phyloP scores from a whole-genome alignment of 495 filamentous ascomycete species.

The Xylaria castorea region DNA sequence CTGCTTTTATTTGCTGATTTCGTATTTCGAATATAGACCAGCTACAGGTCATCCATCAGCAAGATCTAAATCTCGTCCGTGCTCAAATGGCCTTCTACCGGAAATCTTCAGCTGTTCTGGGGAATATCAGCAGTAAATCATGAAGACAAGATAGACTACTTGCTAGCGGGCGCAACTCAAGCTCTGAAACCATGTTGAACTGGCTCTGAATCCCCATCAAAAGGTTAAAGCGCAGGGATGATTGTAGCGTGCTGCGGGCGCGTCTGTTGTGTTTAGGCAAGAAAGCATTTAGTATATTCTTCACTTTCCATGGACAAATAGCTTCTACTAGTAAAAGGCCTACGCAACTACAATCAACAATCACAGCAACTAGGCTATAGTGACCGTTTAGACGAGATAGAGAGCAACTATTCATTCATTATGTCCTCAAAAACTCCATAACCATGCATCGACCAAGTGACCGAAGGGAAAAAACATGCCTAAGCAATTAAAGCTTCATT shows the following conservation, averaged over 20 bases:
- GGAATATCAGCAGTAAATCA: neutral
- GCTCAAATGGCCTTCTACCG: too few relatives aligned
- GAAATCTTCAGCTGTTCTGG: too few relatives aligned
- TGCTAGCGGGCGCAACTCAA: neutral
- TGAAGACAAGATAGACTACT: neutral
- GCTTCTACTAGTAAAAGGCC: neutral
- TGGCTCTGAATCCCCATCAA: neutral
- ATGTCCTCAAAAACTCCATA: slow-evolving; percentile 15
- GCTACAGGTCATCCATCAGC: neutral
- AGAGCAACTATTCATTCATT: slow-evolving; percentile 11
- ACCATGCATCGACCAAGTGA: slow-evolving; percentile 19
- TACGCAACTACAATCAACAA: neutral
- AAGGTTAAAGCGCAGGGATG: neutral
- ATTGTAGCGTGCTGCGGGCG: neutral
- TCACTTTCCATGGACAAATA: neutral
- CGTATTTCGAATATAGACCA: neutral
- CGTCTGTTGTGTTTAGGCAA: neutral
- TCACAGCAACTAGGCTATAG: neutral
- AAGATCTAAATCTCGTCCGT: neutral
- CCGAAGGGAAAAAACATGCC: neutral
- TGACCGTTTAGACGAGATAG: neutral
- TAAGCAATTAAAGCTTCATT: neutral
- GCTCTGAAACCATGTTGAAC: neutral
- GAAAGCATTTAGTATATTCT: neutral
- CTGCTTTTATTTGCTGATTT: neutral